These are phyloP conservation scores for Vitellaria paradoxa DNA, from an alignment of 179 eudicot genomes.

Conservation along the genomic window DNA sequence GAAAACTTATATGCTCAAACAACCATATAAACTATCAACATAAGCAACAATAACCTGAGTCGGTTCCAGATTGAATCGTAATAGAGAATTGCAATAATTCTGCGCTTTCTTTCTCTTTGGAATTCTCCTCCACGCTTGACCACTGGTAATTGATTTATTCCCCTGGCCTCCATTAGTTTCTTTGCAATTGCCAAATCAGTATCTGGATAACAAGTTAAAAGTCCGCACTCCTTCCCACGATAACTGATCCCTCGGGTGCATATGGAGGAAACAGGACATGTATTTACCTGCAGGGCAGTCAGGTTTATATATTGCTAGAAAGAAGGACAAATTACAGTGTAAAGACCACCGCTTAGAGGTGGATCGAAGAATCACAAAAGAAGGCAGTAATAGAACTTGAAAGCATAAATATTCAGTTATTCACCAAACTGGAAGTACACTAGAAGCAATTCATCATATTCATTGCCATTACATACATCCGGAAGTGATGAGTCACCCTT, in stretches of 20 bases:
- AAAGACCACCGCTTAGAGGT: not conserved
- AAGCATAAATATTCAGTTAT: not conserved
- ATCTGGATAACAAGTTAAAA: constrained; percentile 92
- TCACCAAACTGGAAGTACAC: not conserved
- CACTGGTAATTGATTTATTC: constrained; percentile 88
- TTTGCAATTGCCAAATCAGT: constrained; percentile 81
- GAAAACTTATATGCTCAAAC: no score
- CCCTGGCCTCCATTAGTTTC: constrained; percentile 97
- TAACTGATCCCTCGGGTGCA: constrained; percentile 82
- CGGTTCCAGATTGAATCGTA: constrained; percentile 55
- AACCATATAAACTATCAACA: not conserved
- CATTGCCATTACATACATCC: constrained; percentile 53
- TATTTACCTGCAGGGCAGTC: constrained; percentile 48
- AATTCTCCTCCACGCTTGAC: constrained; percentile 64
- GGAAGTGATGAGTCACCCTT: constrained; percentile 37
- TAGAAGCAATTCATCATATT: not conserved
- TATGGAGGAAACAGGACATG: constrained; percentile 59
- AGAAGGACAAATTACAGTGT: no score
- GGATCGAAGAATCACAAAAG: not conserved
- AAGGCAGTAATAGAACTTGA: not conserved
- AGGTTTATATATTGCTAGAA: not conserved
- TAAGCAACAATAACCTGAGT: constrained; percentile 48
- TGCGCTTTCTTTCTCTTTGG: constrained; percentile 66
- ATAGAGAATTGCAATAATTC: constrained; percentile 62
- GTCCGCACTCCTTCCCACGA: constrained; percentile 72